Evolutionary conservation across 2,329 filamentous ascomycete genomes (phyloP), one percentile per base, ranked within the genome.

Genomic region (Pseudogymnoascus sp.): DNA sequence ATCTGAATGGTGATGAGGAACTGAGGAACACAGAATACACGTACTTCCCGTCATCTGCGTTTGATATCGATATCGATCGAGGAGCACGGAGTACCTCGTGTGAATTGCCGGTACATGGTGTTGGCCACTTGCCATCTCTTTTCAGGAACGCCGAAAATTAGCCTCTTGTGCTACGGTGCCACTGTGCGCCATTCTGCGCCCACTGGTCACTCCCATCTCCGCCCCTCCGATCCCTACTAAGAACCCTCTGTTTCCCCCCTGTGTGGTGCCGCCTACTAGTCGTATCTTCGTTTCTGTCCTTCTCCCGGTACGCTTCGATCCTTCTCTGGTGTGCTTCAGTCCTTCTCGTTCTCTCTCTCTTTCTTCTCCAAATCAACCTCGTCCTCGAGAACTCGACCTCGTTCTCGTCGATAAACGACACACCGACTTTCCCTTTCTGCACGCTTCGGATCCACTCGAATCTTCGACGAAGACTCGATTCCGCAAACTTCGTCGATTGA

Each of bases 371-470:
- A 30, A 28, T 23, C 45, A 30, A 52, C n/a, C 45, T 30, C 41
- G 23, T 48, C 41, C 8, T 48, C 41, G 41, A 48, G 41, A 48
- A 48, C 41, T 12, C 41, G 23, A 48, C 41, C 41, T 48, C 41
- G 41, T 52, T 52, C 45, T 52, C 26, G 45, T 30, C 45, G 45
- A 52, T 30, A 52, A 18, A 52, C 41, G 41, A 48, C 41, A 19
- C 18, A 5, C 26, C 45, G 45, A 52, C 45, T 7, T 18, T 52
- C 45, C 15, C 26, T 52, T 30, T 26, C 26, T 26, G 2, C 13
- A 26, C 39, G 39, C 39, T 45, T 30, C n/a, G 45, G 45, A 52
- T 52, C 45, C 13, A 30, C 45, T 52, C n/a, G 45, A 52, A 52
- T 52, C 45, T 52, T 52, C 45, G 45, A 19, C 45, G 23, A 6